Evolutionary conservation across 2,329 filamentous ascomycete genomes (phyloP), one percentile per base, ranked within the genome.

Genomic region (Pseudogymnoascus sp.): DNA sequence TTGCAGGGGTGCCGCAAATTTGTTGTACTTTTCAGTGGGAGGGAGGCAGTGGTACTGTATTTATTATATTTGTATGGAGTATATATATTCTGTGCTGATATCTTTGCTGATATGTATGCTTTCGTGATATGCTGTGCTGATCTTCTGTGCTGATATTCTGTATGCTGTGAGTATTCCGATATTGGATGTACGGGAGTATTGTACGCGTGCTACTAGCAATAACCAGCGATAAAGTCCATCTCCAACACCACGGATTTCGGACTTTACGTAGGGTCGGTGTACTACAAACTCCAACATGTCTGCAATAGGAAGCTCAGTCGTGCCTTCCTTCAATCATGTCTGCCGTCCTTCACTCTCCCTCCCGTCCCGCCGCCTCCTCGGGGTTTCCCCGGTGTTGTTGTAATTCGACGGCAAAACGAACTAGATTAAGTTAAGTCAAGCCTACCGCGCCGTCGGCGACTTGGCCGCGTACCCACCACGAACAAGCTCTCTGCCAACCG

Each of bases 401-500:
- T 8, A 48, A 48, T 28, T 48, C 41, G 41, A 48, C 41, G 18
- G 41, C 38, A n/a, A n/a, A n/a, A n/a, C n/a, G n/a, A n/a, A n/a
- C n/a, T n/a, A n/a, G n/a, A n/a, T n/a, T n/a, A n/a, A n/a, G n/a
- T n/a, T 30, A 52, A 10, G 18, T 4, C 26, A 52, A 15, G 13
- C 12, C 39, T 21, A 2, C 21, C 13, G 13, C 6, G 41, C 41
- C 41, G 18, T 28, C 41, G 41, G 41, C 41, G 41, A 28, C 41
- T 48, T 30, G 41, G n/a, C 41, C 41, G n/a, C 12, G 5, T 19
- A 12, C 19, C 38, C n/a, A 30, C 41, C 26, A 52, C 41, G 3
- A 52, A 52, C 41, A 52, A 52, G 41, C 41, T 52, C 23, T 3
- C 41, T 15, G n/a, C 41, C 41, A 48, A 28, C 41, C 41, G 41